Evolutionary conservation across 1,284 basidiomycete genomes (phyloP).

Genomic region (Porogramme epimiltina): DNA sequence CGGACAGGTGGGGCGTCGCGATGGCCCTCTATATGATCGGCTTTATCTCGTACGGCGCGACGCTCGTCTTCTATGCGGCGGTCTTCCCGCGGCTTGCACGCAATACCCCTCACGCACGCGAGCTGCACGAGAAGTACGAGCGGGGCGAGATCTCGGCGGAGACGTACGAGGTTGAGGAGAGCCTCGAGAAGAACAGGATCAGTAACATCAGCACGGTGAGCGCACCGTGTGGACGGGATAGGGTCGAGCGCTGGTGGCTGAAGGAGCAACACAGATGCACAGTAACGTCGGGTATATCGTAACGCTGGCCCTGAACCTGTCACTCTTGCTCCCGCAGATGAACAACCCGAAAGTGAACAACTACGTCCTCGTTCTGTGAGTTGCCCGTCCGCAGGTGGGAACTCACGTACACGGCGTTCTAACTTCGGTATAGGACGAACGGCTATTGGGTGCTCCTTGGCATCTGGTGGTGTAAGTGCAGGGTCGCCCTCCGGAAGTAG

Average conservation of each 20-base stretch:
- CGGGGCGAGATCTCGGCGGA: constrained; percentile 58
- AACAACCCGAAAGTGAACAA: constrained; percentile 72
- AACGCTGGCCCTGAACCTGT: constrained; percentile 68
- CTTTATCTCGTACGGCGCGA: constrained; percentile 76
- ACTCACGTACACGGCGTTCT: constrained; percentile 7
- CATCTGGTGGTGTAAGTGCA: constrained; percentile 77
- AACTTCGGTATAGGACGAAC: constrained; percentile 52
- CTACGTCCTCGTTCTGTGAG: constrained; percentile 65
- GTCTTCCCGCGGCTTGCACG: constrained; percentile 82
- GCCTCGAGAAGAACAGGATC: constrained; percentile 82
- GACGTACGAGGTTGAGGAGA: constrained; percentile 76
- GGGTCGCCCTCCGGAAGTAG: constrained; percentile 52
- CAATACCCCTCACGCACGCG: constrained; percentile 71
- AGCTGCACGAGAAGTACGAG: constrained; percentile 59
- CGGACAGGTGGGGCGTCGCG: constrained; percentile 71
- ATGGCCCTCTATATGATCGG: constrained; percentile 85
- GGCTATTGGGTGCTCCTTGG: constrained; percentile 75
- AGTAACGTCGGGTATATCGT: constrained; percentile 77
- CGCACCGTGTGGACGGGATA: constrained; percentile 2
- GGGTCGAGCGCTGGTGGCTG: too few species aligned
- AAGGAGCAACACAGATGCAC: constrained; percentile 50
- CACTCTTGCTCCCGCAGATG: constrained; percentile 71
- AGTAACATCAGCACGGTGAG: constrained; percentile 83
- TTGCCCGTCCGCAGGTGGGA: background rate
- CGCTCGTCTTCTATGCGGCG: constrained; percentile 82